Evolutionary conservation across 768 basidiomycete species (phyloP), one percentile per base, ranked within the genome.

Genomic region (Mycena vulgaris): DNA sequence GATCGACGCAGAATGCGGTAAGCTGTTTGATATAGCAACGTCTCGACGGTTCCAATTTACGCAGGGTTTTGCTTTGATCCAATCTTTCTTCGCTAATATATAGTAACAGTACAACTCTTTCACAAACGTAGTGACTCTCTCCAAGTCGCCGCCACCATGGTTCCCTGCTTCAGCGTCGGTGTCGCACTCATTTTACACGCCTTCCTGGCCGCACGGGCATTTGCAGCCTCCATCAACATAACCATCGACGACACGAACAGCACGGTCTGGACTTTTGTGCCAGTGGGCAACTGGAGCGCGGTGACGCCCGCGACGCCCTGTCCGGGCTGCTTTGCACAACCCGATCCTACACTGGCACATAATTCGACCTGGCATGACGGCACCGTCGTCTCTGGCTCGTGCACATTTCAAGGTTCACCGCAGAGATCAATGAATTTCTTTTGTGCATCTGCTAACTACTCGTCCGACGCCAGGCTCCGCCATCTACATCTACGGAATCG

Each of bases 401-500:
- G 51, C 51, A 45, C 58, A 28, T 68, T 68, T 55, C 66, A 68
- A 68, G 66, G 66, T 68, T 45, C 60, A 31, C 30, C n/a, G 55
- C 53, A 37, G 16, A 42, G 19, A 23, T 60, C 4, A 17, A 8
- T 42, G 11, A 13, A 31, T 33, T 45, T 39, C 39, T 3, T 13
- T 47, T 30, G 28, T 53, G 28, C 23, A 47, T 11, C 1, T 45
- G 3, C 48, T 51, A 51, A 62, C 21, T 47, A 30, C 10, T 40
- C 42, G 3, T n/a, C 21, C 19, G 21, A n/a, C 21, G 35, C 14
- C 55, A 68, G 66, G 58, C 30, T 52, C 58, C 31, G 66, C 66
- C 27, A 28, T 68, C 35, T 68, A 61, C 33, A 68, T 68, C 30
- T 68, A 68, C 25, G 66, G 66, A 51, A 61, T 68, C 25, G 66